Evolutionary conservation across 2,329 filamentous ascomycete genomes (phyloP).

Genomic region (Gaeumannomyces tritici): DNA sequence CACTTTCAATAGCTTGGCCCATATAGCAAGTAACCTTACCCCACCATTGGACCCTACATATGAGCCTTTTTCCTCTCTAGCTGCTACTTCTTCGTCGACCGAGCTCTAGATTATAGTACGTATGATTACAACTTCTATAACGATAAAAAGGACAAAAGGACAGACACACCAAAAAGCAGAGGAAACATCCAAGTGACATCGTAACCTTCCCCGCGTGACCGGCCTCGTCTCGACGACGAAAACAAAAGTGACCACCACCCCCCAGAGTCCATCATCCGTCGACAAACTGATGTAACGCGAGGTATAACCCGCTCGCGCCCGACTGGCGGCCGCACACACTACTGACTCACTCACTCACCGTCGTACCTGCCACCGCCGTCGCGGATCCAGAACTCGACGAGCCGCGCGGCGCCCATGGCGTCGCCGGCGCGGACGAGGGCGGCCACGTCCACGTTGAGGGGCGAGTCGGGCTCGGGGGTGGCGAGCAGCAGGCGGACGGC

Average conservation of each 20-base stretch:
- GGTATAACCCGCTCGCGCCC: no score
- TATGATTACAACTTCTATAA: no score
- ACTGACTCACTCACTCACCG: constrained; percentile 18
- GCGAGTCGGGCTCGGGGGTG: constrained; percentile 62
- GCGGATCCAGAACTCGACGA: constrained; percentile 63
- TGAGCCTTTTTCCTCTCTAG: no score
- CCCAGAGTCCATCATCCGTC: no score
- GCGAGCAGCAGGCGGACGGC: constrained; percentile 61
- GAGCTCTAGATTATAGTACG: no score
- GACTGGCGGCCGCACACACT: no score
- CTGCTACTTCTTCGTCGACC: no score
- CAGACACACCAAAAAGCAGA: no score
- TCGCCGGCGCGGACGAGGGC: constrained; percentile 61
- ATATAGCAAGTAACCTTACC: no score
- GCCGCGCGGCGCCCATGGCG: constrained; percentile 52
- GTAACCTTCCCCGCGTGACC: background rate
- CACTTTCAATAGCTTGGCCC: no score
- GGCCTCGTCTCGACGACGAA: background rate
- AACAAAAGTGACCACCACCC: background rate
- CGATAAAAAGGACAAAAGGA: background rate
- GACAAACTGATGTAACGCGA: no score
- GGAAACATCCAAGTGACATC: background rate
- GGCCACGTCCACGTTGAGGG: constrained; percentile 72
- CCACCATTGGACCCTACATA: no score
- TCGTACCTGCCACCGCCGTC: constrained; percentile 35